These are phyloP conservation scores for Alternaria consortialis DNA, from an alignment of 2,329 filamentous ascomycete genomes.

Conservation along the genomic window DNA sequence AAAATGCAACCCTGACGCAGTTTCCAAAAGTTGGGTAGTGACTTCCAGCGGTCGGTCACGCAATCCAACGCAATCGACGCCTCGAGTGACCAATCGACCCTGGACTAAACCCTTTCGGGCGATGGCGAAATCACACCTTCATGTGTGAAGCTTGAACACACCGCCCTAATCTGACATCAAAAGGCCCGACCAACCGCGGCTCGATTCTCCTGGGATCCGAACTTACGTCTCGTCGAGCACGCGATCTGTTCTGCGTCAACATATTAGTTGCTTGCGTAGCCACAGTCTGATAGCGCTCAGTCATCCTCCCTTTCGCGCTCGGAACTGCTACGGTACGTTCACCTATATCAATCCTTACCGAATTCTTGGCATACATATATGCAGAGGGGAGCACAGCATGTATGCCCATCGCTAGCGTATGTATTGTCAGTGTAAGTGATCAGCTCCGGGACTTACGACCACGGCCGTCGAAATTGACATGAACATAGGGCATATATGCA, in stretches of 20 bases:
- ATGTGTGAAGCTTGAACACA: background rate
- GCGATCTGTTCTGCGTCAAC: background rate
- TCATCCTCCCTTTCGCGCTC: background rate
- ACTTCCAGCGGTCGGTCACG: conserved; percentile 15
- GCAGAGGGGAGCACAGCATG: background rate
- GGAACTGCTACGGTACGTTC: background rate
- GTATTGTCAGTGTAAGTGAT: conserved; percentile 16
- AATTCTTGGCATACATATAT: background rate
- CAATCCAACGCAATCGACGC: conserved; percentile 21
- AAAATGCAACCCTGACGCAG: conserved; percentile 18
- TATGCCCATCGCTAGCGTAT: conserved; percentile 5
- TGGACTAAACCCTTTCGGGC: conserved; percentile 10
- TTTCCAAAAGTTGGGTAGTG: conserved; percentile 16
- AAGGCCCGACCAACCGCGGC: conserved; percentile 4
- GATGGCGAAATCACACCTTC: conserved; percentile 8
- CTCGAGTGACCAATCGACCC: conserved; percentile 1
- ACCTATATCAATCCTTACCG: background rate
- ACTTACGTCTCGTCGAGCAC: background rate
- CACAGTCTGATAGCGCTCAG: background rate
- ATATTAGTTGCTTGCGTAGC: background rate
- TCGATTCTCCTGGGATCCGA: background rate
- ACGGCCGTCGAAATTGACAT: conserved; percentile 21
- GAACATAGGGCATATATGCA: conserved; percentile 18
- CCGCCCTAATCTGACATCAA: conserved; percentile 11
- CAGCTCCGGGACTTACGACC: conserved; percentile 3